Evolutionary conservation across 1,139 yeast genomes (phyloP).

Genomic region (Taphrina sp.): DNA sequence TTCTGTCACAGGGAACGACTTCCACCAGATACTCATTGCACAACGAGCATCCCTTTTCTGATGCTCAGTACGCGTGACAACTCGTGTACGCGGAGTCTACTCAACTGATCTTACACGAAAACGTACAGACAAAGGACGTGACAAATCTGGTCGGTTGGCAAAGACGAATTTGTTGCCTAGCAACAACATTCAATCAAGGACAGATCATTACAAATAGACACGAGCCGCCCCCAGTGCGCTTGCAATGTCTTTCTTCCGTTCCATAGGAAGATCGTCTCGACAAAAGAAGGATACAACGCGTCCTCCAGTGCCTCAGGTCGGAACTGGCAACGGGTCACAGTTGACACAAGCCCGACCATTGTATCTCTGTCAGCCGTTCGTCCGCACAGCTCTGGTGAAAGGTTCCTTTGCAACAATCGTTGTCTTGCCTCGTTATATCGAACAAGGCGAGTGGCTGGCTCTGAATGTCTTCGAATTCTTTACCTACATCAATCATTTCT

Average conservation of each 20-base stretch:
- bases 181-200: too few relatives aligned
- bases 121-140: too few relatives aligned
- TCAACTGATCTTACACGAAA: too few relatives aligned
- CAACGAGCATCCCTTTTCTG: too few relatives aligned
- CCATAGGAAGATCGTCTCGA: conserved; percentile 29
- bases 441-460: conserved; percentile 93
- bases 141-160: too few relatives aligned
- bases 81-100: too few relatives aligned
- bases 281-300: conserved; percentile 29
- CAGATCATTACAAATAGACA: too few relatives aligned
- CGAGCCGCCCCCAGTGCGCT: too few relatives aligned
- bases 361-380: conserved; percentile 88
- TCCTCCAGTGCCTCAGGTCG: conserved; percentile 26
- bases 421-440: conserved; percentile 91
- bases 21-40: too few relatives aligned
- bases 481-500: conserved; percentile 51
- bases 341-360: conserved; percentile 40
- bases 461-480: conserved; percentile 86
- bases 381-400: conserved; percentile 87
- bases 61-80: too few relatives aligned
- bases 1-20: too few relatives aligned
- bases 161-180: too few relatives aligned
- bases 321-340: conserved; percentile 1
- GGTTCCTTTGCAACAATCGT: conserved; percentile 98
- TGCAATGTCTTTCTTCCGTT: conserved; percentile 21